phyloP scores from a whole-genome alignment of 139 green algal genomes.

The Micractinium conductrix region DNA sequence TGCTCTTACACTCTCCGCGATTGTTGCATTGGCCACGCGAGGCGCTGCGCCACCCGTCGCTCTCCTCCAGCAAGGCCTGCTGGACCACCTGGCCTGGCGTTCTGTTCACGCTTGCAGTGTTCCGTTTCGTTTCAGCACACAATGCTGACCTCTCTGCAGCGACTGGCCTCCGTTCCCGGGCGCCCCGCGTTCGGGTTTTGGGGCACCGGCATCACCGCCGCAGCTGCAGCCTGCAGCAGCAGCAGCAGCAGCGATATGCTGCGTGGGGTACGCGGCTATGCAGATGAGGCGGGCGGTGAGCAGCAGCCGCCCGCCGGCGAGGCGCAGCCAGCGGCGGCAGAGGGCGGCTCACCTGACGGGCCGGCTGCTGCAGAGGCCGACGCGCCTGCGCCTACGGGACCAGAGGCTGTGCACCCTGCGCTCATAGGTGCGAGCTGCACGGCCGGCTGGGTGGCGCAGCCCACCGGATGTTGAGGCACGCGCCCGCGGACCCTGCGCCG shows the following conservation, averaged over 20 bases:
- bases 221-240: neutral
- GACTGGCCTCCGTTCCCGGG: neutral
- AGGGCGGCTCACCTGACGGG: no score
- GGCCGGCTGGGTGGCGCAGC: neutral
- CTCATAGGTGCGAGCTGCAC: conserved; percentile 3
- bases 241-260: conserved; percentile 9
- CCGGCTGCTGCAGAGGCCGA: neutral
- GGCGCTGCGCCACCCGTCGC: no score
- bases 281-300: neutral
- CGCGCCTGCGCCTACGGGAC: neutral
- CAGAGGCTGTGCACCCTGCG: neutral
- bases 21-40: no score
- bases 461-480: no score
- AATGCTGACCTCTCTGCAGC: neutral
- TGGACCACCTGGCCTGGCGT: no score
- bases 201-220: neutral
- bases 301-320: neutral
- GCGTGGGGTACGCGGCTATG: neutral
- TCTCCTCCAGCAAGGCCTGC: no score
- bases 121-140: no score
- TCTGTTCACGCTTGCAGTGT: no score
- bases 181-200: neutral
- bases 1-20: no score
- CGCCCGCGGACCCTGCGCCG: no score
- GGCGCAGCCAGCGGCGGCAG: neutral